Conservation (phyloP, 371 early-diverging fungal species). For the Mucor racemosus region DNA sequence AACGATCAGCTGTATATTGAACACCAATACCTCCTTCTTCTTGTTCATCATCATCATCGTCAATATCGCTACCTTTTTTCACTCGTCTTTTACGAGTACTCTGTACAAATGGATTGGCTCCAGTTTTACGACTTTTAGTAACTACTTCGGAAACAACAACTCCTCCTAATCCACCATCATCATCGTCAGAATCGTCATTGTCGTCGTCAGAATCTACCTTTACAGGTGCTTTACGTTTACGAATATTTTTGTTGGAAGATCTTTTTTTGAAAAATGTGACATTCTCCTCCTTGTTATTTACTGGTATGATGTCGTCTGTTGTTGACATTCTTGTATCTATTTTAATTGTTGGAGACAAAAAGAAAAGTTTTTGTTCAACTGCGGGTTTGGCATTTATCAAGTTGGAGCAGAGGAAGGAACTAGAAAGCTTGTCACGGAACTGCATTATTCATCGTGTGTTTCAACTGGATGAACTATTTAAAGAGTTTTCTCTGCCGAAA, state of each 20-base stretch:
- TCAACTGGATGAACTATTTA: too few species aligned
- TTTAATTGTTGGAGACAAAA: not conserved
- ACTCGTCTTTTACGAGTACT: conserved; percentile 44
- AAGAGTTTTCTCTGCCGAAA: too few species aligned
- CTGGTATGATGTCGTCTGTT: conserved; percentile 14
- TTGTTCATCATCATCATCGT: conserved; percentile 27
- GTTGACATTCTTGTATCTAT: conserved; percentile 13
- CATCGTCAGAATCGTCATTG: conserved; percentile 47
- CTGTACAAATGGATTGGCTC: conserved; percentile 48
- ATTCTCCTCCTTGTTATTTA: conserved; percentile 23
- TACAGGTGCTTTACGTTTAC: conserved; percentile 51
- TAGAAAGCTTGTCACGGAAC: not conserved
- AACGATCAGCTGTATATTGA: conserved; percentile 62
- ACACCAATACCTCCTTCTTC: conserved; percentile 51
- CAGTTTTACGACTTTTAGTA: conserved; percentile 55
- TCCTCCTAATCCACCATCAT: conserved; percentile 14
- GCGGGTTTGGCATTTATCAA: not conserved
- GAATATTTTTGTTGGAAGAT: conserved; percentile 56
- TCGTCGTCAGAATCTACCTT: conserved; percentile 39
- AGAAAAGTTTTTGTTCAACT: conserved; percentile 1
- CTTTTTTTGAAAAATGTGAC: conserved; percentile 68
- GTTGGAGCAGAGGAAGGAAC: not conserved
- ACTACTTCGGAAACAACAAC: conserved; percentile 44
- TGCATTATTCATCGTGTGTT: not conserved
- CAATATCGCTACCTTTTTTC: conserved; percentile 13